Evolutionary conservation across 2,329 filamentous ascomycete species (phyloP).

Genomic region (Colletotrichum tamarilloi): DNA sequence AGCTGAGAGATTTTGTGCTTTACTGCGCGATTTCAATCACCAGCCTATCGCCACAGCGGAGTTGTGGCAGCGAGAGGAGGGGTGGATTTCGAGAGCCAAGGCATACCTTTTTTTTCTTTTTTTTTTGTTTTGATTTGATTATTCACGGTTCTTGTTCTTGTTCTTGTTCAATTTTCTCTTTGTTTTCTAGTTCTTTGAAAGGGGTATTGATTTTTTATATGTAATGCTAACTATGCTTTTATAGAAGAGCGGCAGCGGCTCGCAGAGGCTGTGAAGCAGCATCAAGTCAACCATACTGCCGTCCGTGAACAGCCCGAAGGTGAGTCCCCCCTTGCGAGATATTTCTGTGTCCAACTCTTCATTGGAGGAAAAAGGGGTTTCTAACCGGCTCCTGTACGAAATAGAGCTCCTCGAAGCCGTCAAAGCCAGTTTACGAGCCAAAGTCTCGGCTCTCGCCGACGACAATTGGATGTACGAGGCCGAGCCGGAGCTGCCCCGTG

Average conservation of each 20-base stretch:
- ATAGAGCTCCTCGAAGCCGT: constrained; percentile 78
- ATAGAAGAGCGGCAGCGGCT: constrained; percentile 70
- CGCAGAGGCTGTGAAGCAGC: constrained; percentile 70
- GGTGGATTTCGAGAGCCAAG: background rate
- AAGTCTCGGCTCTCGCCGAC: constrained; percentile 79
- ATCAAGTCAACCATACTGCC: constrained; percentile 65
- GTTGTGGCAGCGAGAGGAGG: background rate
- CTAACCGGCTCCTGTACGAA: constrained; percentile 33
- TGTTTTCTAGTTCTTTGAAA: constrained; percentile 9
- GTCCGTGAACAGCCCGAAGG: constrained; percentile 68
- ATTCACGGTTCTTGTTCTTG: background rate
- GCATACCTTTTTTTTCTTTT: no score
- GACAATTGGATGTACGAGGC: constrained; percentile 94
- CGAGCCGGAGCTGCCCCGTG: constrained; percentile 62
- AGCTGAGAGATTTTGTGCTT: background rate
- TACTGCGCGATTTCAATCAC: background rate
- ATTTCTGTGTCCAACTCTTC: background rate
- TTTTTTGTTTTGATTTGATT: no score
- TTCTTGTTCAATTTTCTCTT: background rate
- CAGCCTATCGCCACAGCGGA: constrained; percentile 6
- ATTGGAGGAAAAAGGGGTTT: background rate
- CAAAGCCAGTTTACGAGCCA: constrained; percentile 75
- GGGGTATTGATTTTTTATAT: constrained; percentile 38
- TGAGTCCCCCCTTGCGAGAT: constrained; percentile 3
- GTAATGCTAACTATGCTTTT: constrained; percentile 39